A percentile compares a stretch with the other conserved stretches of the same genome.
Conservation (phyloP, 2,329 filamentous ascomycete species). For the Claviceps capensis region DNA sequence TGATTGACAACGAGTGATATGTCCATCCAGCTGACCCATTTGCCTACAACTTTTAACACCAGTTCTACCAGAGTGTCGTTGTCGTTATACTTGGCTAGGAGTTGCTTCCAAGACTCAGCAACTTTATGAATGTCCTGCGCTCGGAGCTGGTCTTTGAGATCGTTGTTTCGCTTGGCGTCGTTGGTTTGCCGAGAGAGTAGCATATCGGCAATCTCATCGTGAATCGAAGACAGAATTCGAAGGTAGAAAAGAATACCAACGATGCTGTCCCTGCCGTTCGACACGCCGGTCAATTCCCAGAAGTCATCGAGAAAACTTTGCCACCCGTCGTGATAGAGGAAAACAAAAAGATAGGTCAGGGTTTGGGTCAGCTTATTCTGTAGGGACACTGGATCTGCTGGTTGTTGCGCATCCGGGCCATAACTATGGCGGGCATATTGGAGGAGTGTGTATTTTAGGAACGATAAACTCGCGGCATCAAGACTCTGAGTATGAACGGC, state of each 20-base stretch:
- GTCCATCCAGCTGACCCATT: slow-evolving; percentile 98
- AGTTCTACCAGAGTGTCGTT: slow-evolving; percentile 68
- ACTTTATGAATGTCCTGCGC: slow-evolving; percentile 81
- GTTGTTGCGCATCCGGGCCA: slow-evolving; percentile 40
- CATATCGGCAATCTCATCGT: slow-evolving; percentile 94
- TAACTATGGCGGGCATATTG: slow-evolving; percentile 70
- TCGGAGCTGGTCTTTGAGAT: slow-evolving; percentile 82
- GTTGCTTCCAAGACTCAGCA: slow-evolving; percentile 79
- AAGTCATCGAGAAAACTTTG: slow-evolving; percentile 85
- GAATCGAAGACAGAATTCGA: slow-evolving; percentile 74
- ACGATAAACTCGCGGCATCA: slow-evolving; percentile 55
- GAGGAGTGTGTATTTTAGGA: slow-evolving; percentile 70
- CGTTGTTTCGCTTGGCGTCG: slow-evolving; percentile 74
- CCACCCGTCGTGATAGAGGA: slow-evolving; percentile 78
- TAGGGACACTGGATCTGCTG: slow-evolving; percentile 58
- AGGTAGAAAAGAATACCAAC: slow-evolving; percentile 76
- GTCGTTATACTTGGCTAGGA: slow-evolving; percentile 63
- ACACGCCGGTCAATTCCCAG: slow-evolving; percentile 54
- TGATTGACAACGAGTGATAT: slow-evolving; percentile 88
- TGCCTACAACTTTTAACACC: slow-evolving; percentile 81
- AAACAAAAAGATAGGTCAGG: slow-evolving; percentile 82
- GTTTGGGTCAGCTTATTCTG: slow-evolving; percentile 98
- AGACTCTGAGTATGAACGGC: slow-evolving; percentile 70
- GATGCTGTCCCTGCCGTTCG: slow-evolving; percentile 54
- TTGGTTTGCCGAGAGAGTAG: slow-evolving; percentile 64